phyloP scores from a whole-genome alignment of 1,284 basidiomycete genomes.

The Termitomyces sp. region DNA sequence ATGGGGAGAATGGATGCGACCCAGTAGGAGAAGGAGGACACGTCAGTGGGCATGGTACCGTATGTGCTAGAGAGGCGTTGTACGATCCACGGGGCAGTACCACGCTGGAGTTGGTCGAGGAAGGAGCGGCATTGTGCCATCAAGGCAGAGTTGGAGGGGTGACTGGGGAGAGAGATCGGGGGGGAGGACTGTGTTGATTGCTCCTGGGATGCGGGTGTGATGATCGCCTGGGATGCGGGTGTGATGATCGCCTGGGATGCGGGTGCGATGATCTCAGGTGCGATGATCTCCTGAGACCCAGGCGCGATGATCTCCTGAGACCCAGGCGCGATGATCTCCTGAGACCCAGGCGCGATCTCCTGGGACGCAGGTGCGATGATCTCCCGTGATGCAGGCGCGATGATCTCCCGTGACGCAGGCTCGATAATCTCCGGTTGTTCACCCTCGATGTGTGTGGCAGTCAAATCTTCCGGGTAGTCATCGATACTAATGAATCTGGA shows the following conservation, averaged over 20 bases:
- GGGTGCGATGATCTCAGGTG: too few species aligned
- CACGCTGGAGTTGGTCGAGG: conserved; percentile 73
- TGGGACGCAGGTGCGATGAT: neutral
- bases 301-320: conserved; percentile 1
- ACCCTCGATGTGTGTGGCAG: too few species aligned
- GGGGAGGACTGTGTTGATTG: neutral
- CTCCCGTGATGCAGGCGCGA: too few species aligned
- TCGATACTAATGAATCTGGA: conserved; percentile 29
- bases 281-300: too few species aligned
- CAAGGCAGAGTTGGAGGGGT: conserved; percentile 60
- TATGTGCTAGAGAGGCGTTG: conserved; percentile 78
- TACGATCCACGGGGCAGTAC: conserved; percentile 87
- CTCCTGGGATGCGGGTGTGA: too few species aligned
- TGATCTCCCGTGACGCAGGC: too few species aligned
- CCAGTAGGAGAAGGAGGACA: conserved; percentile 81
- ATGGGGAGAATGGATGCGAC: conserved; percentile 92
- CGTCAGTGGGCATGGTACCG: conserved; percentile 68
- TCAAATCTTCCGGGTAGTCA: conserved; percentile 41
- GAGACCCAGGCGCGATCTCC: too few species aligned
- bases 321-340: too few species aligned
- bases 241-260: too few species aligned
- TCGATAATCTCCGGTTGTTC: conserved; percentile 1
- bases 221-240: too few species aligned
- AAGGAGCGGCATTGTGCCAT: conserved; percentile 77
- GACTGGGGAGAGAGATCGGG: conserved; percentile 12